Percentiles rank a stretch among this genome's conserved stretches.
Evolutionary conservation across 1,139 yeast species (phyloP).

Genomic region (Spencermartinsiella ligniputridi): DNA sequence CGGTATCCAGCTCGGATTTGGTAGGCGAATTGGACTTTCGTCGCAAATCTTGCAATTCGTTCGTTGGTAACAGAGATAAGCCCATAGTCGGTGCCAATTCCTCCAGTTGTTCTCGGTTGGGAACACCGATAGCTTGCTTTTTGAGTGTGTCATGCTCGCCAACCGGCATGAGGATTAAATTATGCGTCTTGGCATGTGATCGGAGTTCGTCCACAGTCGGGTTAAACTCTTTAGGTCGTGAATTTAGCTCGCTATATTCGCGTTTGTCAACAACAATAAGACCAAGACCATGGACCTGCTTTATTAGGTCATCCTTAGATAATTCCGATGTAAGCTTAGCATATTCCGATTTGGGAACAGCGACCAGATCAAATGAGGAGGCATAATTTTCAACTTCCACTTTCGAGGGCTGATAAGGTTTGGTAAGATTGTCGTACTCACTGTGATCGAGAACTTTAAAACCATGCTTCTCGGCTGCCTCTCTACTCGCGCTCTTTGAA

Average conservation of each 20-base stretch:
- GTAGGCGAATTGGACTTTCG: constrained; percentile 24
- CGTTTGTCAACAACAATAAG: constrained; percentile 24
- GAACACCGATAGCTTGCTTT: constrained; percentile 13
- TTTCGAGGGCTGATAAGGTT: constrained; percentile 24
- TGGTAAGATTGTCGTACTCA: constrained; percentile 18
- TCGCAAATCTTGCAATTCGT: constrained; percentile 27
- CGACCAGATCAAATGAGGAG: constrained; percentile 19
- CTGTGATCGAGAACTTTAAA: constrained; percentile 25
- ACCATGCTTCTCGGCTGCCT: constrained; percentile 26
- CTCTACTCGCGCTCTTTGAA: constrained; percentile 17
- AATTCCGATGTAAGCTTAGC: constrained; percentile 17
- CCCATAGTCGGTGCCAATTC: constrained; percentile 25
- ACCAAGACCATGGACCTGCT: constrained; percentile 18
- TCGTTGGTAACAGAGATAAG: constrained; percentile 31
- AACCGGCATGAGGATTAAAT: constrained; percentile 29
- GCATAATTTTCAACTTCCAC: constrained; percentile 25
- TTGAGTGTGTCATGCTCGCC: constrained; percentile 25
- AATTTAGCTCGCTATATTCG: constrained; percentile 24
- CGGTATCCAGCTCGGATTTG: constrained; percentile 19
- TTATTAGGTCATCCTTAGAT: constrained; percentile 19
- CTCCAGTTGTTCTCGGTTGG: constrained; percentile 15
- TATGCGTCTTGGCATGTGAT: constrained; percentile 25
- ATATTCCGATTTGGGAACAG: constrained; percentile 20
- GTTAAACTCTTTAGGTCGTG: constrained; percentile 25
- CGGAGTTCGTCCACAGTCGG: constrained; percentile 24